phyloP scores from a whole-genome alignment of 352 stramenopile species.

The Globisporangium camurandrum region DNA sequence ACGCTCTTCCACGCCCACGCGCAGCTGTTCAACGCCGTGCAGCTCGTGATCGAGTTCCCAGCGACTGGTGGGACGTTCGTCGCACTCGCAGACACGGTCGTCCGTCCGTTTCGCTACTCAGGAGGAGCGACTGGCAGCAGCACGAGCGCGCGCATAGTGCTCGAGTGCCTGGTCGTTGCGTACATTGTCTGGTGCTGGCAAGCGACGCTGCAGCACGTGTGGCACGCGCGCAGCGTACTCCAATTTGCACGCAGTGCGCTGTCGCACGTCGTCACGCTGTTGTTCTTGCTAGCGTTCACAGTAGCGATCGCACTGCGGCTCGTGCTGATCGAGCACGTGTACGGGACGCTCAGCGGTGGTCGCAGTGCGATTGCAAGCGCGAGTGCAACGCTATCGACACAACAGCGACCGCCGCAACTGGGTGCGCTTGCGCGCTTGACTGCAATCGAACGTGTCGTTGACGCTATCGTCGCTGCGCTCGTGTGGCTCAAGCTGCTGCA shows the following conservation, averaged over 20 bases:
- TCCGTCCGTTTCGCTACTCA: slow-evolving; percentile 52
- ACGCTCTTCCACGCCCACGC: slow-evolving; percentile 61
- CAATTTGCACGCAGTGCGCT: slow-evolving; percentile 20
- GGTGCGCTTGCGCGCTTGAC: slow-evolving; percentile 26
- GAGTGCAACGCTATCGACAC: slow-evolving; percentile 15
- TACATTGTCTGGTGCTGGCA: slow-evolving; percentile 39
- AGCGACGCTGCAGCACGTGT: slow-evolving; percentile 23
- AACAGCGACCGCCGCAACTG: slow-evolving; percentile 29
- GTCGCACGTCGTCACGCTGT: slow-evolving; percentile 31
- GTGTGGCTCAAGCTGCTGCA: slow-evolving; percentile 63
- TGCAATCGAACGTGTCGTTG: slow-evolving; percentile 34
- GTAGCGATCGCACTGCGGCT: slow-evolving; percentile 43
- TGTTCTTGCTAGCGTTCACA: slow-evolving; percentile 40
- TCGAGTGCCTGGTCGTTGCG: slow-evolving; percentile 45
- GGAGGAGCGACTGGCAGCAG: no score
- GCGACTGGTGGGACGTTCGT: slow-evolving; percentile 45
- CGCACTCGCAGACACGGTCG: slow-evolving; percentile 30
- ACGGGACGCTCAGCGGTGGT: slow-evolving; percentile 45
- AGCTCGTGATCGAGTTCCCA: slow-evolving; percentile 57
- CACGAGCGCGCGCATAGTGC: slow-evolving; percentile 26
- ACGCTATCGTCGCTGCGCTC: slow-evolving; percentile 36
- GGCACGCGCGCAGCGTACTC: slow-evolving; percentile 18
- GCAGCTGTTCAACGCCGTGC: slow-evolving; percentile 55
- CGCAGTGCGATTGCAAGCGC: no score
- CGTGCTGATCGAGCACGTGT: slow-evolving; percentile 42